A percentile compares a stretch with the other conserved stretches of the same genome.
These are phyloP conservation scores for Scedosporium dehoogii DNA, from an alignment of 2,329 filamentous ascomycete species.

Conservation along the genomic window DNA sequence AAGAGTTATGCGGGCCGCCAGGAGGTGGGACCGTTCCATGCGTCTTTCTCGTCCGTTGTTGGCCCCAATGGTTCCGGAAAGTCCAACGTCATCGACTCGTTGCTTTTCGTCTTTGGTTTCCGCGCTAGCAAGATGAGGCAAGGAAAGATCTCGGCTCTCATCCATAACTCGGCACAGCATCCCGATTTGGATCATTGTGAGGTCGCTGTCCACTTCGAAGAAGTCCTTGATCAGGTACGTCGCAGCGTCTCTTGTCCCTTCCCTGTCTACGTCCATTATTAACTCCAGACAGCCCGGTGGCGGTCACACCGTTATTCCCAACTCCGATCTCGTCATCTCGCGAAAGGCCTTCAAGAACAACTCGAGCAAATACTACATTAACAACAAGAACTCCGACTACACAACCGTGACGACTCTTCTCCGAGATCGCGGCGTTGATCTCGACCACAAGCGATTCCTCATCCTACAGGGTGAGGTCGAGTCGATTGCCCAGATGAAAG, in stretches of 20 bases:
- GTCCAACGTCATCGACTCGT: conserved; percentile 95
- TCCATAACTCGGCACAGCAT: conserved; percentile 87
- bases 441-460: conserved; percentile 96
- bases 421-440: conserved; percentile 78
- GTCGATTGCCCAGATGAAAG: conserved; percentile 98
- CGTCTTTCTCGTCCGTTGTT: conserved; percentile 95
- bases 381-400: conserved; percentile 81
- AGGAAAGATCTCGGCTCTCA: conserved; percentile 93
- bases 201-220: conserved; percentile 92
- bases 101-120: conserved; percentile 98
- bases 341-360: conserved; percentile 96
- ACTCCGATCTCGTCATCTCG: conserved; percentile 80
- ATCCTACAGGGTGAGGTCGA: conserved; percentile 97
- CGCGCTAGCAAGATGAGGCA: conserved; percentile 98
- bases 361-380: conserved; percentile 96
- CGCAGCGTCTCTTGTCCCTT: too few relatives aligned
- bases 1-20: conserved; percentile 97
- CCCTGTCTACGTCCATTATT: conserved; percentile 11
- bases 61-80: conserved; percentile 97
- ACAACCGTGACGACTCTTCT: conserved; percentile 83
- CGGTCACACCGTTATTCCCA: conserved; percentile 64
- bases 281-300: conserved; percentile 50
- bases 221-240: conserved; percentile 74
- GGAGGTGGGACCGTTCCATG: conserved; percentile 91
- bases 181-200: conserved; percentile 86